phyloP scores from a whole-genome alignment of 805 yeast species.

The Dipodascopsis tothii region DNA sequence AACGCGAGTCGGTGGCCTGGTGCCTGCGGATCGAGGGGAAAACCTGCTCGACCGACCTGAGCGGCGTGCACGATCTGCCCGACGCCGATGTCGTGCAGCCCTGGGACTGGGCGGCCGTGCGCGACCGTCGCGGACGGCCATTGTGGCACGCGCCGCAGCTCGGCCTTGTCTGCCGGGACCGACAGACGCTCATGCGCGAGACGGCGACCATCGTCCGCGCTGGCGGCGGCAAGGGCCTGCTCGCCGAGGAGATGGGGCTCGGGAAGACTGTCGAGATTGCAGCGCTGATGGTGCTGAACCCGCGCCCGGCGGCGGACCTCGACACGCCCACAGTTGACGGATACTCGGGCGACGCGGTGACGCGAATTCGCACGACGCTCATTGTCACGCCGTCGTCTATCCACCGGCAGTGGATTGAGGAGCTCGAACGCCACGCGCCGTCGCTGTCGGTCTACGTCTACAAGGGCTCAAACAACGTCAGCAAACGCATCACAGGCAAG shows the following conservation, averaged over 20 bases:
- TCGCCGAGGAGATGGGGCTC: constrained; percentile 95
- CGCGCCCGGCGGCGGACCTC: constrained; percentile 35
- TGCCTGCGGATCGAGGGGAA: constrained; percentile 33
- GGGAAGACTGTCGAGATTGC: constrained; percentile 89
- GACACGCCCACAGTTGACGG: constrained; percentile 9
- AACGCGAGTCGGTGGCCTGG: constrained; percentile 35
- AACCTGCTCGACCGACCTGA: constrained; percentile 7
- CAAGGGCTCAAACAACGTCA: constrained; percentile 20
- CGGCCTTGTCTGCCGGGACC: constrained; percentile 12
- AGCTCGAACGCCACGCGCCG: constrained; percentile 55
- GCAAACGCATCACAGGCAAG: constrained; percentile 37
- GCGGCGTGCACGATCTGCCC: constrained; percentile 22
- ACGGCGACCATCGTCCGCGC: constrained; percentile 25
- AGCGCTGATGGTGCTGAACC: constrained; percentile 56
- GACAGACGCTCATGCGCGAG: constrained; percentile 14
- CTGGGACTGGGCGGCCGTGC: constrained; percentile 17
- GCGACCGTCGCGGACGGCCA: constrained; percentile 1
- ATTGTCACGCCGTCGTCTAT: constrained; percentile 84
- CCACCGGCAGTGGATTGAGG: constrained; percentile 77
- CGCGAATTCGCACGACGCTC: constrained; percentile 60
- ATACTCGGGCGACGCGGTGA: constrained; percentile 40
- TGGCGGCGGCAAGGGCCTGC: constrained; percentile 41
- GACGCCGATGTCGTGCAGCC: constrained; percentile 19
- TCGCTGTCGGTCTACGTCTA: constrained; percentile 55
- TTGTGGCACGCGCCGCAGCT: constrained; percentile 20